phyloP scores from a whole-genome alignment of 2,329 filamentous ascomycete genomes.

The Daldinia sp. region DNA sequence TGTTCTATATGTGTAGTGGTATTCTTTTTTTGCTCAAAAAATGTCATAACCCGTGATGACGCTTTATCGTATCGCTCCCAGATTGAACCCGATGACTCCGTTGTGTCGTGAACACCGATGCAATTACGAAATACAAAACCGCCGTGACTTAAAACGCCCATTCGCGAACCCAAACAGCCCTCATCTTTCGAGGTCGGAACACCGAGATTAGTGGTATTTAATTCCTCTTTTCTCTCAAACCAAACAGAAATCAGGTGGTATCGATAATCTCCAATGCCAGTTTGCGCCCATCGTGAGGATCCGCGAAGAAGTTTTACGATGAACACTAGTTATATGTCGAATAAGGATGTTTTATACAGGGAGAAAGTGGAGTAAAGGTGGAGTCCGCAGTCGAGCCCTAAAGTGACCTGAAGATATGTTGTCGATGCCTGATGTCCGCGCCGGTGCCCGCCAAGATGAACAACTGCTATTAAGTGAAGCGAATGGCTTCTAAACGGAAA shows the following conservation, averaged over 20 bases:
- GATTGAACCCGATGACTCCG: constrained; percentile 55
- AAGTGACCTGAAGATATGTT: constrained; percentile 47
- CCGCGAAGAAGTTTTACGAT: constrained; percentile 40
- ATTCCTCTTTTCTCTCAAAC: constrained; percentile 39
- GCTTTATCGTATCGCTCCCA: constrained; percentile 54
- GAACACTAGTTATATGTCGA: constrained; percentile 54
- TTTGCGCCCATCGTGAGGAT: constrained; percentile 49
- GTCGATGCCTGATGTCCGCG: constrained; percentile 56
- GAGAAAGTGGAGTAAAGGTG: constrained; percentile 44
- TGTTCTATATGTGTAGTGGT: constrained; percentile 61
- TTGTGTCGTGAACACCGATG: constrained; percentile 57
- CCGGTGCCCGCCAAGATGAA: constrained; percentile 62
- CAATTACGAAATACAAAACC: constrained; percentile 59
- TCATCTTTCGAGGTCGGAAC: constrained; percentile 52
- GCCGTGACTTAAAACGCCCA: constrained; percentile 52
- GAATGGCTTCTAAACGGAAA: constrained; percentile 48
- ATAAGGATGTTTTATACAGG: constrained; percentile 60
- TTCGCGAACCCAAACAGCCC: constrained; percentile 54
- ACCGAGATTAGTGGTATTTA: constrained; percentile 45
- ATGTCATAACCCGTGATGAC: constrained; percentile 61
- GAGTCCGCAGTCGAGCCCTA: constrained; percentile 46
- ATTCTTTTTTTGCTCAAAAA: constrained; percentile 58
- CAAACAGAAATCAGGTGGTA: constrained; percentile 54
- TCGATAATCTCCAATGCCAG: constrained; percentile 55
- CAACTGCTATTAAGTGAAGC: constrained; percentile 50